Evolutionary conservation across 176 grass and related monocot genomes (phyloP), one percentile per base, ranked within the genome.

Genomic region (Rhynchospora tenuis): DNA sequence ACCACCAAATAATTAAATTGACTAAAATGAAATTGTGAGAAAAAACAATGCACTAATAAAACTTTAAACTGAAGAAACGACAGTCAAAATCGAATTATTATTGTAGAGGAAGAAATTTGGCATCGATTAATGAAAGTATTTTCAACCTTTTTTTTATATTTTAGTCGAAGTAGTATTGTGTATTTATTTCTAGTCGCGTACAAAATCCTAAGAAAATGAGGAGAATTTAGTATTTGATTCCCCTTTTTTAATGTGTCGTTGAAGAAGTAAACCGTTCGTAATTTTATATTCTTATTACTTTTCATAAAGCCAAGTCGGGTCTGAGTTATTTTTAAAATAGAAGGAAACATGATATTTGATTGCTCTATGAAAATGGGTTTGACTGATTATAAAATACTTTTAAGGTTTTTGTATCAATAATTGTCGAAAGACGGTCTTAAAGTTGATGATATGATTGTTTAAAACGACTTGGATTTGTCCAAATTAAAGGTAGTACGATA

Each of bases 201-300:
- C 38, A 7, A 11, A 8, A 12, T 66, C 6, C 23, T 61, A 67
- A 22, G 48, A 24, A 51, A 73, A 7, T 26, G 45, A 50, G 20
- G 70, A 50, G 50, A 73, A 15, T 73, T 73, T 73, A 26, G 11
- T 14, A 73, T 73, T 73, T 50, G 44, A 73, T 73, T 73, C 45
- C 11, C 45, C 24, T 26, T 0, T 0, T 38, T 73, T 22, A 26
- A 73, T 45, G 45, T 73, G 15, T 11, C n/a, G 44, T 51, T 73
- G 45, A 73, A 73, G 3, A 22, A 24, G 17, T 24, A 23, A 3
- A 73, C 27, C 5, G 9, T 72, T 48, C 24, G 2, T 73, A 24
- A 33, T 33, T 48, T 50, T 24, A 14, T 73, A 56, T 46, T 27
- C 12, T 71, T 45, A 44, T 20, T 70, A n/a, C n/a, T 10, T 45